Conservation (phyloP, 345 rosid species). For the Microthlaspi erraticum region DNA sequence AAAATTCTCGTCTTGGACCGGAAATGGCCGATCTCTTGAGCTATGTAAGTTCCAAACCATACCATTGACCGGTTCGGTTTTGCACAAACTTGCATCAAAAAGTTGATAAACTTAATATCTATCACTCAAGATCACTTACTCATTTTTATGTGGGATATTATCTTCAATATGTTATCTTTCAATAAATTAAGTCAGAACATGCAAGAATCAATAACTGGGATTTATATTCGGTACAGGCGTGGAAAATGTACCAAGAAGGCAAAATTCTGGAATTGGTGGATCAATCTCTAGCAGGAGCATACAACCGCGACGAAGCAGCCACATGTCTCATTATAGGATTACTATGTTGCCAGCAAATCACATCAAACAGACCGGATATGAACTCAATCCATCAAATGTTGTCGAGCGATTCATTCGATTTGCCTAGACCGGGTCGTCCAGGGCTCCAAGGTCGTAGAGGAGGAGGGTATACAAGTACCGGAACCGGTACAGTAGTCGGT, state of each 20-base stretch:
- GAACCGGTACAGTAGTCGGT: slow-evolving; percentile 44
- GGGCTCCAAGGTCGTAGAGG: slow-evolving; percentile 70
- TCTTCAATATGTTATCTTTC: too few relatives aligned
- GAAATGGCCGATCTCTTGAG: slow-evolving; percentile 73
- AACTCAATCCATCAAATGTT: slow-evolving; percentile 79
- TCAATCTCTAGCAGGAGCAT: slow-evolving; percentile 56
- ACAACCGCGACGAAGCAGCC: slow-evolving; percentile 71
- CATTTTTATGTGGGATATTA: too few relatives aligned
- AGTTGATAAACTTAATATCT: too few relatives aligned
- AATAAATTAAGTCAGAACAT: too few relatives aligned
- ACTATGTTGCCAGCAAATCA: slow-evolving; percentile 76
- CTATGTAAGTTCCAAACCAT: slow-evolving; percentile 64
- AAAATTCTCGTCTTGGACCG: slow-evolving; percentile 47
- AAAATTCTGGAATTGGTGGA: slow-evolving; percentile 71
- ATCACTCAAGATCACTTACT: too few relatives aligned
- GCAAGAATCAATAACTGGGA: background rate
- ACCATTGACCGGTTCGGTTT: background rate
- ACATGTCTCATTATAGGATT: slow-evolving; percentile 81
- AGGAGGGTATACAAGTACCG: slow-evolving; percentile 54
- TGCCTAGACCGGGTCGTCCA: slow-evolving; percentile 83
- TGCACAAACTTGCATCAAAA: background rate
- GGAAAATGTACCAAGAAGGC: slow-evolving; percentile 64
- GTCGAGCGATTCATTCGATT: slow-evolving; percentile 77
- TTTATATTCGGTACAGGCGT: slow-evolving; percentile 54
- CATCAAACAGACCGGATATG: slow-evolving; percentile 78